Evolutionary conservation across 2,329 filamentous ascomycete species (phyloP), one percentile per base, ranked within the genome.

Genomic region (Elsinoe australis): DNA sequence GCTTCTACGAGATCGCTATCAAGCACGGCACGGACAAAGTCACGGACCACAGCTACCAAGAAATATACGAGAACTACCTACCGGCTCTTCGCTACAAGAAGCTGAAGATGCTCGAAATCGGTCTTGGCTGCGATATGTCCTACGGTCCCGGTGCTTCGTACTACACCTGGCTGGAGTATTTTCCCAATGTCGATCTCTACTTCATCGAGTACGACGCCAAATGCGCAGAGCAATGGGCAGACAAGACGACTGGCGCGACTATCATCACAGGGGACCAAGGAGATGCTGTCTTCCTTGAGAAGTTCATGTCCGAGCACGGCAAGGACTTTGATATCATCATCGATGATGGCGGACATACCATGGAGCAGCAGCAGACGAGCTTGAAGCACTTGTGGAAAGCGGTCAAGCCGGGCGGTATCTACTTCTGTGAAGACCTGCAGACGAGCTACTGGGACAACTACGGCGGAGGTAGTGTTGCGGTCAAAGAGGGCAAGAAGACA

Each of bases 51-150:
- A 58, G 61, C 19, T 70, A 69, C 48, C 62, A 68, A 18, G 55
- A 63, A 51, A 65, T 70, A 61, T 68, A 70, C 55, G 61, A 69
- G 38, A 66, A 65, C 49, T 64, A 68, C 28, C 58, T 70, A 2
- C 55, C 58, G 1, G 49, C 56, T 1, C 51, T 64, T 17, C 61
- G 64, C 29, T 56, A 63, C 48, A 53, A 58, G 32, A 59, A 51
- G 22, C 15, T 68, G 47, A 70, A 67, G 53, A 60, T 70, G 54
- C 63, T 70, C 4, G 66, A 69, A 47, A 68, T 69, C 42, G 65
- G 67, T 1, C 62, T 70, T 5, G 67, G 66, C 7, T 70, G 67
- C 54, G 61, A 64, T 44, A 64, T 65, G 64, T 47, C 49, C 3
- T 65, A 67, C 22, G 65, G 64, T 5, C 64, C 65, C 0, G 66